These are phyloP conservation scores for Populus nigra DNA, from an alignment of 345 rosid species.

Conservation along the genomic window DNA sequence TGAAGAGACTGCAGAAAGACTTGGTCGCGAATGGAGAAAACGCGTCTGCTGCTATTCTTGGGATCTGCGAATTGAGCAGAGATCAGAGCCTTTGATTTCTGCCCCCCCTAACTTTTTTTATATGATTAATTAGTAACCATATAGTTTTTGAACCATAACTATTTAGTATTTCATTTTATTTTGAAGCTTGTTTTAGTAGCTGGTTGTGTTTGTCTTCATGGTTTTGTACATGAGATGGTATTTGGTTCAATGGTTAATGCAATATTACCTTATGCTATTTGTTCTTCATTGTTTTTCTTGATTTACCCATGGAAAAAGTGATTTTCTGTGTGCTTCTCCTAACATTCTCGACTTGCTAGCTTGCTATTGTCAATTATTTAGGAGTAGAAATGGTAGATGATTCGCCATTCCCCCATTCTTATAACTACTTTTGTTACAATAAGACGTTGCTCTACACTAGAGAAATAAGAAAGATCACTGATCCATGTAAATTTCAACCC, in stretches of 20 bases:
- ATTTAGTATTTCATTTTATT: not conserved
- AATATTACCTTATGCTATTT: not conserved
- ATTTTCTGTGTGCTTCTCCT: not conserved
- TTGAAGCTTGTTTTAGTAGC: not conserved
- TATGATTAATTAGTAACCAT: slow-evolving; percentile 15
- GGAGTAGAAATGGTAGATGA: not conserved
- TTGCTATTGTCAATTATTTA: not conserved
- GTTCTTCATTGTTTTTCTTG: not conserved
- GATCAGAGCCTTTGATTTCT: slow-evolving; percentile 30
- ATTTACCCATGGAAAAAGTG: not conserved
- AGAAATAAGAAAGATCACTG: no score
- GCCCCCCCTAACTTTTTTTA: not conserved
- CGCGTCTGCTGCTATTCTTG: slow-evolving; percentile 30
- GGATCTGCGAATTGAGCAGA: slow-evolving; percentile 38
- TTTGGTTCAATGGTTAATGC: not conserved
- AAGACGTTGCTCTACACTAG: no score
- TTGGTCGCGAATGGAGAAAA: slow-evolving; percentile 22
- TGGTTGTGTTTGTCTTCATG: not conserved
- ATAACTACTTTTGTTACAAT: no score
- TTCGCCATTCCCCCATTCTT: no score
- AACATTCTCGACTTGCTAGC: not conserved
- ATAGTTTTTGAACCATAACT: not conserved
- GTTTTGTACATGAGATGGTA: not conserved
- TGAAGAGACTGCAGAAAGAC: slow-evolving; percentile 33
- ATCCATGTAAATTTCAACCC: no score